Conservation (phyloP, 257 asterid species). For the Scutellaria minor region DNA sequence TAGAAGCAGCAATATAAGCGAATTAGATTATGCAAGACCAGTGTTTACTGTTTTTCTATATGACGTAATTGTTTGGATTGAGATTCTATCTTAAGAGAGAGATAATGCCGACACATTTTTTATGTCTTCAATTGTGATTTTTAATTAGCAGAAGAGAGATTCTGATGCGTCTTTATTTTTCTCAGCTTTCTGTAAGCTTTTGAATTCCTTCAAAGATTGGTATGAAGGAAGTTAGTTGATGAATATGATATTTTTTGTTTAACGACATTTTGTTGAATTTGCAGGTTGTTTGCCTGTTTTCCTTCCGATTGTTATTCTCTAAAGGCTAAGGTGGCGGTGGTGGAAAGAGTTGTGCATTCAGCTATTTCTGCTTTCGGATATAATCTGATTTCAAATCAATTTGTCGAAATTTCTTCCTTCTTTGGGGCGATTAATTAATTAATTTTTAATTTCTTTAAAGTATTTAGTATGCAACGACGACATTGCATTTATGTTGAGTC, state of each 20-base stretch:
- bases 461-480: constrained; percentile 48
- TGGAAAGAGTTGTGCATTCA: constrained; percentile 29
- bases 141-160: too few species aligned
- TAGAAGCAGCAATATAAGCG: too few species aligned
- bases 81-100: too few species aligned
- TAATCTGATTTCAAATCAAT: background rate
- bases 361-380: constrained; percentile 33
- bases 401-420: constrained; percentile 21
- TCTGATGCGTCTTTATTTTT: too few species aligned
- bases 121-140: too few species aligned
- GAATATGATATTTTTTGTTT: constrained; percentile 7
- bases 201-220: too few species aligned
- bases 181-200: too few species aligned
- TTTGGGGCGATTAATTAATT: constrained; percentile 3
- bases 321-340: background rate
- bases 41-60: too few species aligned
- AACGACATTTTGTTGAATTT: background rate
- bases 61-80: too few species aligned
- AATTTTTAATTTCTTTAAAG: background rate
- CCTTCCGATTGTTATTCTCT: constrained; percentile 18
- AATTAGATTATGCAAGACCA: too few species aligned
- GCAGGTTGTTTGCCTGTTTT: constrained; percentile 36
- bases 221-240: too few species aligned
- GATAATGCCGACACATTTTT: too few species aligned
- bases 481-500: constrained; percentile 57